Evolutionary conservation across 1,284 basidiomycete genomes (phyloP).

Genomic region (Bondarzewia mesenterica): DNA sequence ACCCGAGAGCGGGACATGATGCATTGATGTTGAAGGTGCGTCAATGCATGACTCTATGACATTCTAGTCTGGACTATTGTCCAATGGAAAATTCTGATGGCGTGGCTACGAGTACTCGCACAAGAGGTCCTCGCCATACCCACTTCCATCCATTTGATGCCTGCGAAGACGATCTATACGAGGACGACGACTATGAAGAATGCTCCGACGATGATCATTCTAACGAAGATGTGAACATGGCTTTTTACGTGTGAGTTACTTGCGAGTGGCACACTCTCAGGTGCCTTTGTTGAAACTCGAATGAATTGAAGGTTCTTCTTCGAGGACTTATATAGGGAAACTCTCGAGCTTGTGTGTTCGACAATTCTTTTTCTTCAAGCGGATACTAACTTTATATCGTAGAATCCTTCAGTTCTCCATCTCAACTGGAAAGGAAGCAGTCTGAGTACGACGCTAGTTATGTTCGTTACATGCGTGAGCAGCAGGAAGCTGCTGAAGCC

Average conservation of each 20-base stretch:
- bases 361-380: neutral
- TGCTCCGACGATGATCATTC: constrained; percentile 24
- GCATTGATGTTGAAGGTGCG: too few relatives aligned
- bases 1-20: too few relatives aligned
- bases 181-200: constrained; percentile 19
- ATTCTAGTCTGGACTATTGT: too few relatives aligned
- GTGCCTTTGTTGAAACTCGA: neutral
- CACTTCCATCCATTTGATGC: constrained; percentile 12
- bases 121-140: constrained; percentile 12
- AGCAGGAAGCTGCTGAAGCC: constrained; percentile 43
- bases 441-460: neutral
- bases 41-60: too few relatives aligned
- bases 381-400: too few relatives aligned
- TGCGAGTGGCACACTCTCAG: too few relatives aligned
- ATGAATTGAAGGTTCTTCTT: constrained; percentile 33
- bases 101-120: too few relatives aligned
- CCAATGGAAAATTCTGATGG: too few relatives aligned
- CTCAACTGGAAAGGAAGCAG: neutral
- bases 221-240: constrained; percentile 23
- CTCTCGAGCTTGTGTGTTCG: constrained; percentile 22
- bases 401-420: too few relatives aligned
- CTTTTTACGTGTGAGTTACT: constrained; percentile 34
- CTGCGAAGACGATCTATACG: constrained; percentile 26
- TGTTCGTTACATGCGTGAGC: constrained; percentile 33
- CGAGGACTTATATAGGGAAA: constrained; percentile 34